Conservation (phyloP, 2,329 filamentous ascomycete genomes). For the Karstenula rhodostoma region DNA sequence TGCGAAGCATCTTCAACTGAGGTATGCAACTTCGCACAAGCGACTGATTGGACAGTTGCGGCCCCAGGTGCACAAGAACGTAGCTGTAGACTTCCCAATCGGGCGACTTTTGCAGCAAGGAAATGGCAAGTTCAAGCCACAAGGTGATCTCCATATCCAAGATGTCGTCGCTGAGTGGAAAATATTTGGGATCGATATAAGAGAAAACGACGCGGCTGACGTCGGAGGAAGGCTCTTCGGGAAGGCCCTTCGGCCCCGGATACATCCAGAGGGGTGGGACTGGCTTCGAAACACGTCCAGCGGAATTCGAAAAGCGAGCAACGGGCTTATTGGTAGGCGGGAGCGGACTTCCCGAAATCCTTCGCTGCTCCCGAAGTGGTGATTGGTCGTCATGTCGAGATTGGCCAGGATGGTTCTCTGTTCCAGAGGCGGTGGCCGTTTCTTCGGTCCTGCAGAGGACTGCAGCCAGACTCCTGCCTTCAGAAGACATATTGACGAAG, state of each 20-base stretch:
- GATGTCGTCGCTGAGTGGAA: constrained; percentile 46
- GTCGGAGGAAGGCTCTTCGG: constrained; percentile 59
- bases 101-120: constrained; percentile 75
- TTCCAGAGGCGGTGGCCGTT: constrained; percentile 56
- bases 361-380: constrained; percentile 44
- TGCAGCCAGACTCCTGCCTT: constrained; percentile 76
- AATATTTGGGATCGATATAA: constrained; percentile 50
- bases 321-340: constrained; percentile 43
- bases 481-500: constrained; percentile 73
- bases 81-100: constrained; percentile 96
- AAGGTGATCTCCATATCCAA: constrained; percentile 57
- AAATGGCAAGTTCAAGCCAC: constrained; percentile 81
- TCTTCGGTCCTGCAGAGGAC: constrained; percentile 72
- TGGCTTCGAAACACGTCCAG: constrained; percentile 43
- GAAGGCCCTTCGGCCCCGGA: constrained; percentile 61
- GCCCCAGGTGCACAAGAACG: constrained; percentile 82
- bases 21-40: constrained; percentile 78
- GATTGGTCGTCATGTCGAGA: constrained; percentile 36
- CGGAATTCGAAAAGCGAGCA: constrained; percentile 30
- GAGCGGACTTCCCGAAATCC: constrained; percentile 41
- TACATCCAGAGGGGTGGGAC: constrained; percentile 64
- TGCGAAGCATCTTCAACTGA: constrained; percentile 78
- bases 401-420: constrained; percentile 44
- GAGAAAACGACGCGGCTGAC: constrained; percentile 62
- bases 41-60: constrained; percentile 88